These are phyloP conservation scores for Naganishia kalamii DNA, from an alignment of 768 basidiomycete genomes.

Conservation along the genomic window DNA sequence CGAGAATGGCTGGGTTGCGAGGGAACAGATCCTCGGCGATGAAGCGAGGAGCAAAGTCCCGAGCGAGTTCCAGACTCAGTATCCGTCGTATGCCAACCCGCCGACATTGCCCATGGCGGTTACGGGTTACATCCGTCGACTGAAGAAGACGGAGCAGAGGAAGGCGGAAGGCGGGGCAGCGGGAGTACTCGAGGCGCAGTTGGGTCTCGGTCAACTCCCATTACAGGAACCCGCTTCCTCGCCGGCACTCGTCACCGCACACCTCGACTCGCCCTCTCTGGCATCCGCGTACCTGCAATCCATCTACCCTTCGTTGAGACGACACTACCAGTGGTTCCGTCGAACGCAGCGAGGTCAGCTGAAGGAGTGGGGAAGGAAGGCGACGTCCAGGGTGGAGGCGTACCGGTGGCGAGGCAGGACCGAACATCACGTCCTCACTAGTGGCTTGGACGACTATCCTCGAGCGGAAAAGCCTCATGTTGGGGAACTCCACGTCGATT, in stretches of 20 bases:
- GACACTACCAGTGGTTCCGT: conserved; percentile 95
- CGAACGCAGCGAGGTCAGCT: conserved; percentile 89
- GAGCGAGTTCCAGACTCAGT: conserved; percentile 81
- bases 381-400: conserved; percentile 79
- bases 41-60: conserved; percentile 95
- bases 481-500: conserved; percentile 86
- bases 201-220: conserved; percentile 48
- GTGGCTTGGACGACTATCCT: conserved; percentile 95
- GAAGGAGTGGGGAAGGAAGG: conserved; percentile 71
- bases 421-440: conserved; percentile 68
- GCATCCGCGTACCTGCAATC: conserved; percentile 65
- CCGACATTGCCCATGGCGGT: conserved; percentile 92
- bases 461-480: conserved; percentile 71
- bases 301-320: conserved; percentile 74
- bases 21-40: conserved; percentile 93
- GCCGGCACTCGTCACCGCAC: conserved; percentile 9
- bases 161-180: conserved; percentile 21
- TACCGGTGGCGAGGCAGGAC: conserved; percentile 93
- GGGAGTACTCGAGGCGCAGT: conserved; percentile 56
- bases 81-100: conserved; percentile 89
- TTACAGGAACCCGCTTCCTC: not conserved
- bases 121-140: conserved; percentile 75
- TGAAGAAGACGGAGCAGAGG: conserved; percentile 48
- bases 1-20: conserved; percentile 88
- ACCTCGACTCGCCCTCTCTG: conserved; percentile 58